These are phyloP conservation scores for Curvularia eragrostidis DNA, from an alignment of 2,329 filamentous ascomycete genomes.

Conservation along the genomic window DNA sequence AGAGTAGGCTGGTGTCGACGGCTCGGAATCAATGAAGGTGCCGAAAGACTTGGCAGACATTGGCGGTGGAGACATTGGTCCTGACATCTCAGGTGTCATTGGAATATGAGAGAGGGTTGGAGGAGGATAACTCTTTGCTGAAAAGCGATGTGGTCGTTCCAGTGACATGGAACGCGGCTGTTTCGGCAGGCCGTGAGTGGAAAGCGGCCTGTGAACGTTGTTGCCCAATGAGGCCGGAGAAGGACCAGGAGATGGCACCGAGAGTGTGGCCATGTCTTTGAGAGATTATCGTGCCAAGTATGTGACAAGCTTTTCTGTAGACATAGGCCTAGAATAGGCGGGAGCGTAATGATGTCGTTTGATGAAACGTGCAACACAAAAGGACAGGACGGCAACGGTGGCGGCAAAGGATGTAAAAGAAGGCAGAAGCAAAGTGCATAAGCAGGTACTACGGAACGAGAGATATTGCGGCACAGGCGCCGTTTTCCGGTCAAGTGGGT, in stretches of 20 bases:
- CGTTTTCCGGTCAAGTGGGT: conserved; percentile 26
- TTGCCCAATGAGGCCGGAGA: conserved; percentile 29
- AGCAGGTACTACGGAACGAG: conserved; percentile 15
- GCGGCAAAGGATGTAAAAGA: conserved; percentile 20
- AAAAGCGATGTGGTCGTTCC: conserved; percentile 41
- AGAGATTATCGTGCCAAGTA: conserved; percentile 13
- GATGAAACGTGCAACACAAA: conserved; percentile 13
- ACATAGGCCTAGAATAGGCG: conserved; percentile 1
- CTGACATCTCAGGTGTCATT: conserved; percentile 33
- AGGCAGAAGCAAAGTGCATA: conserved; percentile 16
- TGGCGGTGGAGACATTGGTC: conserved; percentile 40
- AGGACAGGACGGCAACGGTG: conserved; percentile 16
- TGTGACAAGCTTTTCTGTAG: conserved; percentile 9
- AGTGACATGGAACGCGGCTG: conserved; percentile 36
- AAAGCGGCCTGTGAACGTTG: conserved; percentile 37
- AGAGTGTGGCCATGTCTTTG: conserved; percentile 31
- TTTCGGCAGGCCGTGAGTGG: conserved; percentile 46
- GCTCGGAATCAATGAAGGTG: conserved; percentile 48
- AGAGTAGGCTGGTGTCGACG: conserved; percentile 48
- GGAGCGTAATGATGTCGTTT: conserved; percentile 11
- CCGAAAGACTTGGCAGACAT: conserved; percentile 47
- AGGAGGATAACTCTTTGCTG: conserved; percentile 26
- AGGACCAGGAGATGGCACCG: conserved; percentile 33
- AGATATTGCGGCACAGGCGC: conserved; percentile 24
- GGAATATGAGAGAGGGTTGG: conserved; percentile 25